Base-by-base conservation (phyloP, 495 filamentous ascomycete genomes). In the Acidomyces sp. region DNA sequence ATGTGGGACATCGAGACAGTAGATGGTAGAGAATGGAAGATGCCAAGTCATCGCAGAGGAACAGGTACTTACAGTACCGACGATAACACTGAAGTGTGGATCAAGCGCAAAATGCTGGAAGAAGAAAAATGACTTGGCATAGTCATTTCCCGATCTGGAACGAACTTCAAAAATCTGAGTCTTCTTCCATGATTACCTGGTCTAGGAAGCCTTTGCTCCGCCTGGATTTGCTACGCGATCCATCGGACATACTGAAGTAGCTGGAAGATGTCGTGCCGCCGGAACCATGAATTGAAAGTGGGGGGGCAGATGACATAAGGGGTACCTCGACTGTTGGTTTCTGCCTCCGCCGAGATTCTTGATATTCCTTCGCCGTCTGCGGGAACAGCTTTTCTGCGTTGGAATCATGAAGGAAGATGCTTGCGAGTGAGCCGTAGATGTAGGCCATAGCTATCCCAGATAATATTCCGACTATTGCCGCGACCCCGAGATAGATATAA, bases 401-500 rank as follows among this genome's bases (percentile, higher is more conserved):
- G 4, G 22, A 22, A 25, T 44, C 36, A 3, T 45, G 40, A 25
- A 30, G 33, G 6, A 54, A 32, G 10, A 34, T 23, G 17, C 22
- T 36, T n/a, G 27, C 18, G 3, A 54, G 33, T 11, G 17, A 26
- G 34, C 43, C 16, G 51, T 70, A 63, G 32, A 35, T 19, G 24
- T 47, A 43, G 13, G 20, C 11, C 23, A 80, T 53, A 7, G 69
- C 36, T 11, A 62, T 46, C 22, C 70, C 77, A 13, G 69, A 60
- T 13, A 67, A 27, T 13, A 70, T 47, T 1, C 78, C 80, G 42
- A 77, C 63, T 16, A 80, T 40, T 10, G 64, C 58, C 13, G 78
- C 77, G 37, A 70, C 61, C 30, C 70, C 72, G 19, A 82, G 55
- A 59, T 72, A 82, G 51, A 74, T 73, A 51, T 79, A 76, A 17